Percentiles rank a stretch among this genome's conserved stretches.
phyloP scores from a whole-genome alignment of 2,329 filamentous ascomycete species.

The Colletotrichum orchidophilum region DNA sequence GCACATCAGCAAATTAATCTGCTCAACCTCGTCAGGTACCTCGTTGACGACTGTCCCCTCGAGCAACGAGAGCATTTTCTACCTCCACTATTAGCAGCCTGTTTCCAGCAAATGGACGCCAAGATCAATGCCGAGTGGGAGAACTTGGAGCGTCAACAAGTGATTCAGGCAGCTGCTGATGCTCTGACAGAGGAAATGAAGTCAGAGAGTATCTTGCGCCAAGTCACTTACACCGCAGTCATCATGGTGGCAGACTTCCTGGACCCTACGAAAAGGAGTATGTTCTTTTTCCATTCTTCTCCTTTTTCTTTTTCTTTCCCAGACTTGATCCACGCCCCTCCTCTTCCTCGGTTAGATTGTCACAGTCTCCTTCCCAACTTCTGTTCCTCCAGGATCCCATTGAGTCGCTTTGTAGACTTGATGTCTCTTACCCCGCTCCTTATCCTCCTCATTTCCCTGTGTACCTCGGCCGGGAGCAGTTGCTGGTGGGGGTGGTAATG shows the following conservation, averaged over 20 bases:
- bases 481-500: neutral
- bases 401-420: neutral
- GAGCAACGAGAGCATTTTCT: conserved; percentile 81
- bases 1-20: conserved; percentile 95
- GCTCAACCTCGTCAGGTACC: conserved; percentile 84
- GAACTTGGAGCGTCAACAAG: conserved; percentile 72
- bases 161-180: conserved; percentile 73
- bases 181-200: conserved; percentile 97
- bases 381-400: neutral
- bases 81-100: conserved; percentile 81
- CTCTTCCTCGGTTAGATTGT: neutral
- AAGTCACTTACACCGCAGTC: conserved; percentile 91
- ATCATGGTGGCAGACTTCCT: conserved; percentile 91
- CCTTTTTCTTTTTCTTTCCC: neutral
- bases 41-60: conserved; percentile 92
- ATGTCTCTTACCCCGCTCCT: neutral
- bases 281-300: conserved; percentile 39
- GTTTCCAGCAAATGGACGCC: conserved; percentile 86
- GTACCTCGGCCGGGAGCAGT: neutral
- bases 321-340: neutral
- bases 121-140: conserved; percentile 93
- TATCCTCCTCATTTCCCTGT: neutral
- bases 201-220: conserved; percentile 91
- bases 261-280: conserved; percentile 76
- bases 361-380: neutral